These are phyloP conservation scores for Solanum chmielewskii DNA, from an alignment of 257 asterid genomes.

Conservation along the genomic window DNA sequence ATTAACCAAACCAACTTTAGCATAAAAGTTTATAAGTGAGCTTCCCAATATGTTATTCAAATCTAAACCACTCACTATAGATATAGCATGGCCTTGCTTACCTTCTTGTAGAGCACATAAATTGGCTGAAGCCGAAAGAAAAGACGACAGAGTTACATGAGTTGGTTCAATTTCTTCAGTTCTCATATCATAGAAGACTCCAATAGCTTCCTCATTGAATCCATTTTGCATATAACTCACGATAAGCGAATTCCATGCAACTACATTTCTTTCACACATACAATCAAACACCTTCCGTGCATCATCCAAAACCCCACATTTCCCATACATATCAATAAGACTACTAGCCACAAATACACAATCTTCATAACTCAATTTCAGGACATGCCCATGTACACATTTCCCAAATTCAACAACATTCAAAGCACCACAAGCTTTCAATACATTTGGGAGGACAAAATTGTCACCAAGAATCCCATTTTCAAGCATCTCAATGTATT, in stretches of 20 bases:
- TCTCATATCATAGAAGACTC: constrained; percentile 9
- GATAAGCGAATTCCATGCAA: constrained; percentile 19
- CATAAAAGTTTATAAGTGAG: constrained; percentile 16
- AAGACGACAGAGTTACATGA: constrained; percentile 13
- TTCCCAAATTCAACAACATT: constrained; percentile 8
- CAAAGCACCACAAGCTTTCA: constrained; percentile 22
- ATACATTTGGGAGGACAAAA: constrained; percentile 19
- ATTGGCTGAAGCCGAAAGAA: constrained; percentile 18
- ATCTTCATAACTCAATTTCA: constrained; percentile 5
- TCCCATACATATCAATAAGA: constrained; percentile 25
- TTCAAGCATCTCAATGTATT: constrained; percentile 17
- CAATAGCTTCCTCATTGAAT: constrained; percentile 5
- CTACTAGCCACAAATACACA: constrained; percentile 22
- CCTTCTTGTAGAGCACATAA: constrained; percentile 15
- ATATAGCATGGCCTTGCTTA: constrained; percentile 20
- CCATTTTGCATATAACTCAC: constrained; percentile 18
- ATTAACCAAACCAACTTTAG: constrained; percentile 16
- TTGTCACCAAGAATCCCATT: constrained; percentile 12
- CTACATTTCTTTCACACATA: constrained; percentile 17
- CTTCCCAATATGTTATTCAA: constrained; percentile 16
- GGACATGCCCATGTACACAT: constrained; percentile 19
- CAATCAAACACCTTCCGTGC: constrained; percentile 16
- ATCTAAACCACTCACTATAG: constrained; percentile 1
- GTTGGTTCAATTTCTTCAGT: constrained; percentile 11
- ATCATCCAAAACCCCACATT: constrained; percentile 13